Conservation (phyloP, 306 rosid species). For the Prunus campanulata region DNA sequence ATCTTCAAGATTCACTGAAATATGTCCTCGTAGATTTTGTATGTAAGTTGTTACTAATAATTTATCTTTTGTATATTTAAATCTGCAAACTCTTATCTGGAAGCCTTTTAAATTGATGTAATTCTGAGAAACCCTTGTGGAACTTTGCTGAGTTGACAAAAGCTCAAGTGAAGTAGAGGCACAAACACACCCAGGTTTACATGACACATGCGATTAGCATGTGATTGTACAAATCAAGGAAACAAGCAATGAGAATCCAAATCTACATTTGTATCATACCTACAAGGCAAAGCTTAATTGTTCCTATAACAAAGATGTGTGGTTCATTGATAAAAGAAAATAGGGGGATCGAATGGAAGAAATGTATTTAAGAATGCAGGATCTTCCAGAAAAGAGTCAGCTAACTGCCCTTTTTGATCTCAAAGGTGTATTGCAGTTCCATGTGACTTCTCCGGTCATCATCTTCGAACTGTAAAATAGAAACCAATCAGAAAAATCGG, state of each 20-base stretch:
- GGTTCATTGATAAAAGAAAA: not conserved
- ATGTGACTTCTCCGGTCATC: conserved; percentile 54
- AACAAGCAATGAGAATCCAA: not conserved
- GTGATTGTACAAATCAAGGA: not conserved
- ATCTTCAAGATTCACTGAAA: not conserved
- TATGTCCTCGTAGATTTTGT: not conserved
- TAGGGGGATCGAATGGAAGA: not conserved
- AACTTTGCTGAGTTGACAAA: not conserved
- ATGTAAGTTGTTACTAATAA: not conserved
- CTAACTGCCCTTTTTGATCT: conserved; percentile 43
- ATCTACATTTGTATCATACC: conserved; percentile 2
- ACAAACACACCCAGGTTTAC: not conserved
- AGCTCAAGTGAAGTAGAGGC: not conserved
- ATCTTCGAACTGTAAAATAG: conserved; percentile 46
- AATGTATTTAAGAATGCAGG: conserved; percentile 1
- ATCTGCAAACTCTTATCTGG: not conserved
- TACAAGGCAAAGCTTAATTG: not conserved
- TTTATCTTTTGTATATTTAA: not conserved
- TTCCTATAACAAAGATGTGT: conserved; percentile 4
- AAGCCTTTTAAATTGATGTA: not conserved
- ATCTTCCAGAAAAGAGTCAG: conserved; percentile 2
- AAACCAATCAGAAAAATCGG: not conserved
- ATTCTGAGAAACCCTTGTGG: not conserved
- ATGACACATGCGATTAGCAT: not conserved
- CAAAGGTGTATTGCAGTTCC: conserved; percentile 48